Conservation (phyloP, 2,329 filamentous ascomycete genomes). For the Exophiala mesophila region DNA sequence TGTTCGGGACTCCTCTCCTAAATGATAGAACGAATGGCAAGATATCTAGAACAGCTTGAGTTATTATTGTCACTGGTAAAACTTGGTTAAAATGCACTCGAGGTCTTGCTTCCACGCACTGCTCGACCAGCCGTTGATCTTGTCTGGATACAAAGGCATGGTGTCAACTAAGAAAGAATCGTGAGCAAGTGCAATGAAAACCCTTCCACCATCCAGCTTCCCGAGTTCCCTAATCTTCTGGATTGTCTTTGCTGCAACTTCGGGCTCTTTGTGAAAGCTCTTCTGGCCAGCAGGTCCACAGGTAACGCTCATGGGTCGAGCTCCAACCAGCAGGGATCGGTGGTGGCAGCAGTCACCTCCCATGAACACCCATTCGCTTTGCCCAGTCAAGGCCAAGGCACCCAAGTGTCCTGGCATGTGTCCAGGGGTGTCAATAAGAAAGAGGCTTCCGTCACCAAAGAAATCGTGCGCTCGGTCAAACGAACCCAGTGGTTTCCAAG, state of each 20-base stretch:
- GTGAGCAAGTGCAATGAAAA: conserved; percentile 8
- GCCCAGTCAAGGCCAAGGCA: conserved; percentile 22
- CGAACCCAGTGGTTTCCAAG: conserved; percentile 31
- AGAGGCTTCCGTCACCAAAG: conserved; percentile 55
- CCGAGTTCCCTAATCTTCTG: conserved; percentile 20
- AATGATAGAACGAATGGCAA: too few species aligned
- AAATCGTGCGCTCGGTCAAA: conserved; percentile 40
- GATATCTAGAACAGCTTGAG: too few species aligned
- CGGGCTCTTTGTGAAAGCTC: conserved; percentile 26
- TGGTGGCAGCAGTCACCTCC: conserved; percentile 48
- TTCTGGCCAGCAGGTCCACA: conserved; percentile 7
- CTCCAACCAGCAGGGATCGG: conserved; percentile 12
- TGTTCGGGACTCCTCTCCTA: too few species aligned
- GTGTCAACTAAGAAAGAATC: conserved; percentile 4
- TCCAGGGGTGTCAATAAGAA: conserved; percentile 44
- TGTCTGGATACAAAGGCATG: conserved; percentile 8
- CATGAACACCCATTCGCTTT: conserved; percentile 44
- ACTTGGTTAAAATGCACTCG: background rate
- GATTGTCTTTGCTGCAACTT: conserved; percentile 23
- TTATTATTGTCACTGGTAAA: background rate
- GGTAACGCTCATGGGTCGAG: conserved; percentile 4
- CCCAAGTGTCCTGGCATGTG: conserved; percentile 27
- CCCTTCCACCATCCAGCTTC: background rate
- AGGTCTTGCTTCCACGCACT: conserved; percentile 1
- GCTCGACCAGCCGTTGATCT: background rate